Base-by-base conservation (phyloP, 2,329 filamentous ascomycete species). In the Aspergillus fischeri region DNA sequence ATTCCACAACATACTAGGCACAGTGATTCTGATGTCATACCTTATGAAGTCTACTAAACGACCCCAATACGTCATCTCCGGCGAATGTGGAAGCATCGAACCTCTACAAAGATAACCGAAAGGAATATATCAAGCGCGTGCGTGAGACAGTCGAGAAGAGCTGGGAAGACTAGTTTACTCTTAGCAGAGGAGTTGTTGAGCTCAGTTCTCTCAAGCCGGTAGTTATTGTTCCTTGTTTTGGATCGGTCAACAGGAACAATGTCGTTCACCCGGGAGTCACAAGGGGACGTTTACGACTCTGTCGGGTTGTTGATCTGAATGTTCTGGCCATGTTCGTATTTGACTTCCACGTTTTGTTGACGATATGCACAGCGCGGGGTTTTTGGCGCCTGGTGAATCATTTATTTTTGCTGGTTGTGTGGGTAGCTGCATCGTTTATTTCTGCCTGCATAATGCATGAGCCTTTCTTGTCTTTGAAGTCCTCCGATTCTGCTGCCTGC, bases 51-150 rank as follows among this genome's bases (percentile, higher is more conserved):
- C 78, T 99, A 48, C 83, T 99, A 14, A 97, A 99, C 76, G 94
- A 99, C 67, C 94, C 94, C 1, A 99, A 99, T 75, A 99, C 94
- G n/a, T 94, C 91, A 57, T 96, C 92, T 1, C 94, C 94, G 0
- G 94, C 94, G 55, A 99, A 99, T 69, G 94, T 97, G 67, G 94
- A 99, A 78, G 94, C 94, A 1, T 96, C 92, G 54, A 99, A 97
- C 73, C 81, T 97, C 8, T 99, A 97, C 82, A 97, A 97, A 75
- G 94, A 99, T 72, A 97, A 97, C 75, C 85, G 92, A 61, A 92
- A 92, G 74, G 94, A 99, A 72, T 99, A 99, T 72, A 90, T 88
- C 27, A 99, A 99, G 80, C 83, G 92, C 20, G 94, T 99, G 47
- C 83, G 92, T 50, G 94, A 97, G 80, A 97, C 93, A 0, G 94